These are phyloP conservation scores for Helianthus tuberosus DNA, from an alignment of 129 eudicot genomes.

Conservation along the genomic window DNA sequence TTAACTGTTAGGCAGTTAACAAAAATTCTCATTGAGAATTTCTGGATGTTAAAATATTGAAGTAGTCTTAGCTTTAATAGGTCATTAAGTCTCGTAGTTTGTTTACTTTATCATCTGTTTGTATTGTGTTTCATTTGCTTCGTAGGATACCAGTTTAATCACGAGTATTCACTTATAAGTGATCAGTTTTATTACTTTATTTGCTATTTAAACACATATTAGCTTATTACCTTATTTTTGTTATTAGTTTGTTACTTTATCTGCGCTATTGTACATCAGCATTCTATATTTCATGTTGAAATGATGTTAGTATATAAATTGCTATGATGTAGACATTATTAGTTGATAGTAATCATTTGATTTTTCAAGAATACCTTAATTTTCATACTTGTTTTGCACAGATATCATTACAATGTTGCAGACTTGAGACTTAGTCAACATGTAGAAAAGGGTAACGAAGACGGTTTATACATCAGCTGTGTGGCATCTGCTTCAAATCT, in stretches of 20 bases:
- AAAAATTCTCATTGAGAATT: neutral
- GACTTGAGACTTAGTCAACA: conserved; percentile 71
- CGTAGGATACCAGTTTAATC: neutral
- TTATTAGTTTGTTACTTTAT: conserved; percentile 17
- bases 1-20: neutral
- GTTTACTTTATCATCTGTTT: neutral
- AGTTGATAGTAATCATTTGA: neutral
- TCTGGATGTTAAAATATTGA: neutral
- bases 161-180: neutral
- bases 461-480: conserved; percentile 87
- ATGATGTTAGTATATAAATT: neutral
- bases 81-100: neutral
- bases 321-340: neutral
- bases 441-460: conserved; percentile 94
- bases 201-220: neutral
- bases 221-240: neutral
- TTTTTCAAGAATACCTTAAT: neutral
- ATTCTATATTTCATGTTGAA: neutral
- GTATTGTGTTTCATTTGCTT: neutral
- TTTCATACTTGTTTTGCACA: conserved; percentile 20
- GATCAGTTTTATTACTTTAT: neutral
- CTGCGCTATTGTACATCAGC: neutral
- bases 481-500: conserved; percentile 89
- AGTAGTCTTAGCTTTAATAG: neutral
- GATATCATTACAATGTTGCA: conserved; percentile 83